Base-by-base conservation (phyloP, 2,329 filamentous ascomycete genomes). In the Beauveria brongniartii region DNA sequence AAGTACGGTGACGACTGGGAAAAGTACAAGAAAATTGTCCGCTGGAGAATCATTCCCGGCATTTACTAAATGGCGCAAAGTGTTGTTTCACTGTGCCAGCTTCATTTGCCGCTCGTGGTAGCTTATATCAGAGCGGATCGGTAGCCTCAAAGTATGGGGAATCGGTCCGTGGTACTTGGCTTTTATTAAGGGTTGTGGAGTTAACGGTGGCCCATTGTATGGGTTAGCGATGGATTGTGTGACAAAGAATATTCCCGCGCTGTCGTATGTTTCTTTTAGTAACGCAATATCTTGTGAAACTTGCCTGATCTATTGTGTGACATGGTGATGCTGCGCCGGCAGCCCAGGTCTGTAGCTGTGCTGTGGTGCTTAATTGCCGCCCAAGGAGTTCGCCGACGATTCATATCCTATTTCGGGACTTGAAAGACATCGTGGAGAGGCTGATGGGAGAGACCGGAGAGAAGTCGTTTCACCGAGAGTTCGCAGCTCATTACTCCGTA, bases 1-100 rank as follows among this genome's bases (percentile, higher is more conserved):
- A 97, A 97, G 80, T 97, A 97, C 70, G 92, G 92, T 28, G 87
- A 87, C 67, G 92, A 97, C 71, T 97, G 93, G 92, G 85, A 92
- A 64, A 83, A 85, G 75, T 97, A 97, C 75, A 92, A 89, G 74
- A 85, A 87, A 74, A 82, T 86, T 70, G 93, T 97, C 50, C 85
- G 81, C 63, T 96, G 83, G 74, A 84, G 87, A 70, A 95, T 97
- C 67, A 75, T 97, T 46, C 93, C 93, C 6, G 89, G 89, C 41
- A 78, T 97, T 20, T 97, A 97, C 76, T 97, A 72, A 59, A 50
- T 51, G 22, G 34, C 55, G 28, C 55, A 50, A 43, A 22, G 16
- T n/a, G 16, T 30, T 8, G 44, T 37, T 43, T 43, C 43, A 14
- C 30, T 41, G 34, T 40, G 28, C 5, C 26, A 40, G 28, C 28